Evolutionary conservation across 345 rosid species (phyloP).

Genomic region (Camelina neglecta): DNA sequence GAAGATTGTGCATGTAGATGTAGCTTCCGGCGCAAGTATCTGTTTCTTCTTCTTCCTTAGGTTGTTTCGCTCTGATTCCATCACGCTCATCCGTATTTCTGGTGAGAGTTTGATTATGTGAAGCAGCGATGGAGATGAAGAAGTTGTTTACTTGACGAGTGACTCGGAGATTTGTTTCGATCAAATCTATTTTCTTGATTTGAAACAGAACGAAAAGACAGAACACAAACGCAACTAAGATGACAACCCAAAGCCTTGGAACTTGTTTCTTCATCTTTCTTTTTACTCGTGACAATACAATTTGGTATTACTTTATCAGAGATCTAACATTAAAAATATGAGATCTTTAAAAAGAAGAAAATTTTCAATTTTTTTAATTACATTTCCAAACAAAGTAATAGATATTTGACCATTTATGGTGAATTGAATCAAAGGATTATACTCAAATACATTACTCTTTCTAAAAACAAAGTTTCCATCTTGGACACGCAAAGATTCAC

Average conservation of each 20-base stretch:
- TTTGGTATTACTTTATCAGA: not conserved
- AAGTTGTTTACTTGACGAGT: conserved; percentile 35
- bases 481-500: not conserved
- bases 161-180: conserved; percentile 6
- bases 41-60: not conserved
- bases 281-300: not conserved
- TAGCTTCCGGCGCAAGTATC: conserved; percentile 52
- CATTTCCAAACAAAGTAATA: conserved; percentile 15
- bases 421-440: conserved; percentile 18
- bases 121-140: conserved; percentile 39
- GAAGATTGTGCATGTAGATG: conserved; percentile 51
- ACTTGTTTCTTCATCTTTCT: conserved; percentile 30
- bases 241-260: conserved; percentile 30
- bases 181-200: conserved; percentile 13
- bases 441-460: not conserved
- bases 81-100: not conserved
- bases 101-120: conserved; percentile 26
- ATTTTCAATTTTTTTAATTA: not conserved
- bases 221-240: conserved; percentile 29
- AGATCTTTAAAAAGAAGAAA: not conserved
- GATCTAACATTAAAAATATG: not conserved
- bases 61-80: not conserved
- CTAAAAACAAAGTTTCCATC: conserved; percentile 1
- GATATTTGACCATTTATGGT: conserved; percentile 24
- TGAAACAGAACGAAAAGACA: conserved; percentile 36